phyloP scores from a whole-genome alignment of 2,329 filamentous ascomycete genomes.

The Phaeosphaeriaceae sp. region DNA sequence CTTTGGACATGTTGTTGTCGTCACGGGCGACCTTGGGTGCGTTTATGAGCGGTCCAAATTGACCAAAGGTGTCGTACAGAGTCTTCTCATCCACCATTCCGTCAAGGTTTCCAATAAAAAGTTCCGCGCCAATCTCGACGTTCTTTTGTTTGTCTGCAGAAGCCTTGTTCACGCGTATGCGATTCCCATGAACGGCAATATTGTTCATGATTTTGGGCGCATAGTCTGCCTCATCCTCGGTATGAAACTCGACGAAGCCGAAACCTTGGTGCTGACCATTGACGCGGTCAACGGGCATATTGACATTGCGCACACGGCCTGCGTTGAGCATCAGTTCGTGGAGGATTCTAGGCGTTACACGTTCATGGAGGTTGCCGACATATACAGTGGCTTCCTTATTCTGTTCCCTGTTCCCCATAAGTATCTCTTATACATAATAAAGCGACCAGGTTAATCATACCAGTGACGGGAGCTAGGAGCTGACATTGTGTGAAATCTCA shows the following conservation, averaged over 20 bases:
- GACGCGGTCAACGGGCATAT: slow-evolving; percentile 97
- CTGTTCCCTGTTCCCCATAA: slow-evolving; percentile 64
- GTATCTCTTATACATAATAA: slow-evolving; percentile 2
- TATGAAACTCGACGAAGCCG: slow-evolving; percentile 98
- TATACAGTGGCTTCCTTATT: slow-evolving; percentile 99
- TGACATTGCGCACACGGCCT: slow-evolving; percentile 96
- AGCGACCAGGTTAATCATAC: slow-evolving; percentile 53
- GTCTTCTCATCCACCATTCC: slow-evolving; percentile 94
- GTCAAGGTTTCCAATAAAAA: slow-evolving; percentile 96
- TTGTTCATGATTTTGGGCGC: slow-evolving; percentile 96
- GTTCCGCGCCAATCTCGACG: slow-evolving; percentile 91
- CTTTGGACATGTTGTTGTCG: slow-evolving; percentile 86
- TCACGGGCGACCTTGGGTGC: slow-evolving; percentile 89
- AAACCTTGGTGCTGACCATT: slow-evolving; percentile 97
- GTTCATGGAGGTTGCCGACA: slow-evolving; percentile 97
- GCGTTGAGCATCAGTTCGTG: slow-evolving; percentile 99
- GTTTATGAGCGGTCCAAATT: slow-evolving; percentile 84
- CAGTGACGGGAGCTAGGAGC: slow-evolving; percentile 73
- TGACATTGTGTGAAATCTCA: slow-evolving; percentile 57
- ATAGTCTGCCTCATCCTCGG: slow-evolving; percentile 94
- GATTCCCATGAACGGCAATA: slow-evolving; percentile 89
- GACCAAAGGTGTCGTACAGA: slow-evolving; percentile 91
- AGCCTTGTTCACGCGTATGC: slow-evolving; percentile 94
- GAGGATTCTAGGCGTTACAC: slow-evolving; percentile 85
- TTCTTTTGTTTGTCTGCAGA: slow-evolving; percentile 93